Conservation (phyloP, 371 early-diverging fungal genomes). For the Lichtheimia ornata region DNA sequence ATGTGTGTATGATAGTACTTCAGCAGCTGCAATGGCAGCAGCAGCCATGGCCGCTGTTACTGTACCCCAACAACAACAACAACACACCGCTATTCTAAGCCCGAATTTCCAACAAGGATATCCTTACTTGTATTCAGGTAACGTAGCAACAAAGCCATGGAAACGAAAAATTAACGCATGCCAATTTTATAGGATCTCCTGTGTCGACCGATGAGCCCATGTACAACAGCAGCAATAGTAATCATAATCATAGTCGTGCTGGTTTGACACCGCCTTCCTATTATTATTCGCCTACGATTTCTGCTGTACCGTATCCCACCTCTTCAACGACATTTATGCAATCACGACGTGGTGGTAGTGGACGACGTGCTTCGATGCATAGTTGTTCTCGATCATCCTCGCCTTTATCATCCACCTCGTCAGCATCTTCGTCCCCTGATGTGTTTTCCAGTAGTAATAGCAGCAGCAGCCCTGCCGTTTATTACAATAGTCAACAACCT, state of each 20-base stretch:
- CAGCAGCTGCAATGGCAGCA: not conserved
- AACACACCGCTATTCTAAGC: slow-evolving; percentile 3
- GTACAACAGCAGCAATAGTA: no score
- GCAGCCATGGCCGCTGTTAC: slow-evolving; percentile 5
- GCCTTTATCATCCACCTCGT: slow-evolving; percentile 10
- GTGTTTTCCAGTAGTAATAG: no score
- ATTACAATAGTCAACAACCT: slow-evolving; percentile 9
- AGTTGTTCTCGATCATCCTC: slow-evolving; percentile 19
- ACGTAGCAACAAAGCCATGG: no score
- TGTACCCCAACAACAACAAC: slow-evolving; percentile 1
- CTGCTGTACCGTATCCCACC: slow-evolving; percentile 6
- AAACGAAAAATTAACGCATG: no score
- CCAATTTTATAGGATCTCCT: not conserved
- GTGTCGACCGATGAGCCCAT: no score
- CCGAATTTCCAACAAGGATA: slow-evolving; percentile 9
- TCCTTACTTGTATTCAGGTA: slow-evolving; percentile 20
- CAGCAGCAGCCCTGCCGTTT: no score
- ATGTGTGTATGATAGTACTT: slow-evolving; percentile 10
- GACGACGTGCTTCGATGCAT: slow-evolving; percentile 16
- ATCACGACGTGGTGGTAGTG: slow-evolving; percentile 8
- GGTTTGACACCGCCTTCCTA: slow-evolving; percentile 22
- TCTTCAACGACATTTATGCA: slow-evolving; percentile 9
- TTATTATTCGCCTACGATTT: slow-evolving; percentile 6
- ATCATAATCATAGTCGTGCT: slow-evolving; percentile 2
- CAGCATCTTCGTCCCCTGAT: not conserved